These are phyloP conservation scores for Rhizomucor pusillus DNA, from an alignment of 371 early-diverging fungal species.

Conservation along the genomic window DNA sequence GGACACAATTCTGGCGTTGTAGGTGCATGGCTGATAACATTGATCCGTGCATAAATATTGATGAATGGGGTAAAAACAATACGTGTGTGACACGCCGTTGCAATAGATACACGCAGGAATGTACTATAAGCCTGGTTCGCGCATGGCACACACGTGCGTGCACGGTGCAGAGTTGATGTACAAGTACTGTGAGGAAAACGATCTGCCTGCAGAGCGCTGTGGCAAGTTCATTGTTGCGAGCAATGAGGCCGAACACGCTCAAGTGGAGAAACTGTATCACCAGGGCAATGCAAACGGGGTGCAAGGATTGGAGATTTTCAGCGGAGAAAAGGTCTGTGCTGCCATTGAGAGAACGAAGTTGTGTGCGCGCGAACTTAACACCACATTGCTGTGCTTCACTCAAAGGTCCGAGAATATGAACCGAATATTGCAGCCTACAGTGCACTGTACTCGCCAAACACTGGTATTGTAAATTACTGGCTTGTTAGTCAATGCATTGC, in stretches of 20 bases:
- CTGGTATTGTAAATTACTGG: conserved; percentile 42
- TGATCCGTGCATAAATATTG: background rate
- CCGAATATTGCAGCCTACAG: conserved; percentile 46
- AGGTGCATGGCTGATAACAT: conserved; percentile 1
- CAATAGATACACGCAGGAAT: conserved; percentile 45
- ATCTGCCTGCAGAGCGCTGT: conserved; percentile 42
- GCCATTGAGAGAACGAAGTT: background rate
- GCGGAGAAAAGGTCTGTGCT: conserved; percentile 28
- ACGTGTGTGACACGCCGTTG: background rate
- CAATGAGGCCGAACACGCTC: conserved; percentile 34
- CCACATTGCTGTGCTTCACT: background rate
- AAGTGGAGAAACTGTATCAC: conserved; percentile 39
- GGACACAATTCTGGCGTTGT: conserved; percentile 49
- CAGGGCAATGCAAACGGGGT: conserved; percentile 44
- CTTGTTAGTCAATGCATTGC: conserved; percentile 40
- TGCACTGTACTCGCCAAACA: conserved; percentile 46
- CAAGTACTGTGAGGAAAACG: conserved; percentile 43
- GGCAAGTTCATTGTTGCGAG: conserved; percentile 48
- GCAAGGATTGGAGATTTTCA: conserved; percentile 38
- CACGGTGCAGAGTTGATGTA: conserved; percentile 49
- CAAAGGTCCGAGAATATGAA: conserved; percentile 37
- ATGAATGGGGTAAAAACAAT: too few relatives aligned
- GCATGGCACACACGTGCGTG: conserved; percentile 47
- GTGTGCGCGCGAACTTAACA: background rate
- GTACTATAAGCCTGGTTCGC: conserved; percentile 44